Percentiles rank a stretch among this genome's conserved stretches.
Evolutionary conservation across 1,139 yeast species (phyloP).

Genomic region (Meyerozyma sp.): DNA sequence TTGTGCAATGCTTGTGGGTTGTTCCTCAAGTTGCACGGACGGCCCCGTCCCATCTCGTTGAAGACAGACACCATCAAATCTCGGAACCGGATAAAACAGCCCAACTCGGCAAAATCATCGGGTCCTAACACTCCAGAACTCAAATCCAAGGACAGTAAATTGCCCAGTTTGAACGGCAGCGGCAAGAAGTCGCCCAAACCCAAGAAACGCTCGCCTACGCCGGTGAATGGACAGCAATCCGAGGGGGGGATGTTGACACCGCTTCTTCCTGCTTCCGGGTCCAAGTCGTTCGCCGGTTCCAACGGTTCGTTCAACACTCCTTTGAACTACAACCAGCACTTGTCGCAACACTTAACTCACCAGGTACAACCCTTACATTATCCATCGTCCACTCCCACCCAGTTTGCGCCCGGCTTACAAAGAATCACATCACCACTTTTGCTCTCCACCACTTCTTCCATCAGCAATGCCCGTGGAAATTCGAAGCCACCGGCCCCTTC

Average conservation of each 20-base stretch:
- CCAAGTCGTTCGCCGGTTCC: not conserved
- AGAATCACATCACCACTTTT: constrained; percentile 61
- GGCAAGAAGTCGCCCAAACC: constrained; percentile 31
- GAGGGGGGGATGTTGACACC: constrained; percentile 18
- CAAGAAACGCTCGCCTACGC: constrained; percentile 15
- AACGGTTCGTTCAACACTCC: constrained; percentile 3
- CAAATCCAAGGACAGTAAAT: constrained; percentile 30
- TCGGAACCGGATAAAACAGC: constrained; percentile 71
- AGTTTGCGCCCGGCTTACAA: constrained; percentile 60
- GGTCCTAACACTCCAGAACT: constrained; percentile 44
- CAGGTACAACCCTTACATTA: constrained; percentile 57
- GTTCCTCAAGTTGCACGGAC: constrained; percentile 83
- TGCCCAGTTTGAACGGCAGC: constrained; percentile 4
- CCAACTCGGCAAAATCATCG: constrained; percentile 21
- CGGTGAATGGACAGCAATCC: constrained; percentile 5
- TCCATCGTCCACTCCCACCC: constrained; percentile 66
- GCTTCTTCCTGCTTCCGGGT: constrained; percentile 21
- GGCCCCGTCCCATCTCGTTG: constrained; percentile 85
- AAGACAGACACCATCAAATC: constrained; percentile 91
- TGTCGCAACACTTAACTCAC: constrained; percentile 21
- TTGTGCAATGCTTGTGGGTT: constrained; percentile 95
- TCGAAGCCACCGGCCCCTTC: constrained; percentile 9
- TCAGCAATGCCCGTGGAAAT: constrained; percentile 29
- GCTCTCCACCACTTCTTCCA: constrained; percentile 40
- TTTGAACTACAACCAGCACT: constrained; percentile 19